Evolutionary conservation across 306 rosid species (phyloP).

Genomic region (Quillaja saponaria): DNA sequence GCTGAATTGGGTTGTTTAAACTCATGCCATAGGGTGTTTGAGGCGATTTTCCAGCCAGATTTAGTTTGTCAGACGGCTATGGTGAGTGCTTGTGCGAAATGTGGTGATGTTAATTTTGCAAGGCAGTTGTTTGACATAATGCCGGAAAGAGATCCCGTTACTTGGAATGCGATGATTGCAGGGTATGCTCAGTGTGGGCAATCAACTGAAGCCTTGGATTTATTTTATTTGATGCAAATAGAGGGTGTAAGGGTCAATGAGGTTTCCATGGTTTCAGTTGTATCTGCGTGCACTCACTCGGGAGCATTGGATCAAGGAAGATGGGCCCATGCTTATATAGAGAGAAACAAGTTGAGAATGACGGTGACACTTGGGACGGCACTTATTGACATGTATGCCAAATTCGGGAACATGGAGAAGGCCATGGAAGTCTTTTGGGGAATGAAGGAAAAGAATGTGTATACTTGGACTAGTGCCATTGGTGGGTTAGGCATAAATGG

Average conservation of each 20-base stretch:
- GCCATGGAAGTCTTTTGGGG: slow-evolving; percentile 62
- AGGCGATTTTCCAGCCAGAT: slow-evolving; percentile 34
- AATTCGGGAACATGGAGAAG: slow-evolving; percentile 58
- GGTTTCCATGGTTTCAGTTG: slow-evolving; percentile 62
- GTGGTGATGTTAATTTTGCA: slow-evolving; percentile 47
- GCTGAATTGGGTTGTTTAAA: slow-evolving; percentile 52
- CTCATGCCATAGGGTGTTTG: slow-evolving; percentile 42
- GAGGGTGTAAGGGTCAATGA: slow-evolving; percentile 59
- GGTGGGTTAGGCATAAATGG: slow-evolving; percentile 70
- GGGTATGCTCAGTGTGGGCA: slow-evolving; percentile 57
- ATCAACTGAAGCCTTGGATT: slow-evolving; percentile 48
- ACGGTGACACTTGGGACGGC: slow-evolving; percentile 55
- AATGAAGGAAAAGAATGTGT: slow-evolving; percentile 62
- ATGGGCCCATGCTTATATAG: slow-evolving; percentile 62
- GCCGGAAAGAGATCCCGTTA: slow-evolving; percentile 45
- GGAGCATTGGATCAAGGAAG: slow-evolving; percentile 67
- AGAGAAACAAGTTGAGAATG: slow-evolving; percentile 46
- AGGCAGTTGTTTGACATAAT: slow-evolving; percentile 60
- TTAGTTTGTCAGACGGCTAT: slow-evolving; percentile 56
- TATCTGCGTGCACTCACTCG: slow-evolving; percentile 49
- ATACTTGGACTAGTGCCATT: slow-evolving; percentile 61
- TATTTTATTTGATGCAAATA: slow-evolving; percentile 57
- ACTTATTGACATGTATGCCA: slow-evolving; percentile 62
- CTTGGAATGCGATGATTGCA: slow-evolving; percentile 61
- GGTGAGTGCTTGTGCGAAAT: slow-evolving; percentile 46